Conservation (phyloP, 192 early-diverging fungal species). For the Umbelopsis sp. region DNA sequence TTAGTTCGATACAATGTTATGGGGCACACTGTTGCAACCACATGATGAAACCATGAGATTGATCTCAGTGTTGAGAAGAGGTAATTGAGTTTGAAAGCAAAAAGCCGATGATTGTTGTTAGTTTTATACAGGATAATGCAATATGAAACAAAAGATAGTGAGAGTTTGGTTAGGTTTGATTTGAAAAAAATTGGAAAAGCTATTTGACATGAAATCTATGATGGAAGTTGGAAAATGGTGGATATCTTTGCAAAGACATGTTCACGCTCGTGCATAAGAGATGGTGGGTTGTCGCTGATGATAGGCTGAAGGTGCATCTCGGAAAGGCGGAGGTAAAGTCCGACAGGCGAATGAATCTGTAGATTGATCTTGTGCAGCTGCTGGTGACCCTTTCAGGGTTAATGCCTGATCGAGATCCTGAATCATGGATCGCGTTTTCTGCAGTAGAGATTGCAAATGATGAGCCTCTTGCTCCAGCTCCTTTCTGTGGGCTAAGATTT, state of each 20-base stretch:
- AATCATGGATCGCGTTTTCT: slow-evolving; percentile 9
- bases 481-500: slow-evolving; percentile 6
- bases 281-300: slow-evolving; percentile 4
- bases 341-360: neutral
- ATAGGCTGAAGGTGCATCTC: neutral
- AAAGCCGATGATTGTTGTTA: no score
- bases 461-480: slow-evolving; percentile 5
- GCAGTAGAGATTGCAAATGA: neutral
- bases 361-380: neutral
- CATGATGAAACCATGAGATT: no score
- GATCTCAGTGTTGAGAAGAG: no score
- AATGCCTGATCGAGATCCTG: slow-evolving; percentile 2
- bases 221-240: neutral
- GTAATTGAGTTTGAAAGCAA: no score
- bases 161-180: no score
- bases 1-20: no score
- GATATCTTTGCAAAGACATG: neutral
- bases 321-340: slow-evolving; percentile 8
- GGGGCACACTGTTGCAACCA: no score
- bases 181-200: neutral
- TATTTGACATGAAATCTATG: slow-evolving; percentile 11
- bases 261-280: slow-evolving; percentile 5
- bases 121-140: no score
- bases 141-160: no score
- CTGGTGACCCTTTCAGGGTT: neutral